These are phyloP conservation scores for Tricholoma sp. DNA, from an alignment of 768 basidiomycete genomes.

Conservation along the genomic window DNA sequence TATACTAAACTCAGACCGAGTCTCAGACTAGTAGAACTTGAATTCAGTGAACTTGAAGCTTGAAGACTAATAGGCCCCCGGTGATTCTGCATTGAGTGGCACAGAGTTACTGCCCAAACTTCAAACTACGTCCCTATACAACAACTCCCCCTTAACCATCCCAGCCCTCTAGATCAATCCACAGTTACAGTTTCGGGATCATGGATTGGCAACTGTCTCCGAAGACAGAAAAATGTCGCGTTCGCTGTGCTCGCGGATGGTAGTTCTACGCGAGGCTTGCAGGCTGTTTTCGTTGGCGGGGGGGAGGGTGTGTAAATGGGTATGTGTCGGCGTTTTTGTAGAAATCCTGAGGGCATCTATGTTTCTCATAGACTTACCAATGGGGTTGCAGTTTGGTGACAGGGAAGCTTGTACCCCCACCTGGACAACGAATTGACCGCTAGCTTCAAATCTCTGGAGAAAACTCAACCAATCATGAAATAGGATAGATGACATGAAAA, in stretches of 20 bases:
- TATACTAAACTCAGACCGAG: no score
- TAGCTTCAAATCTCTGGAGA: no score
- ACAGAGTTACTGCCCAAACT: constrained; percentile 7
- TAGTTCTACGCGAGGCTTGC: constrained; percentile 61
- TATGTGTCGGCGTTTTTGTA: background rate
- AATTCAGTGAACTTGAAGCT: no score
- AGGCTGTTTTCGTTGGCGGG: constrained; percentile 62
- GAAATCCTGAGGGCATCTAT: background rate
- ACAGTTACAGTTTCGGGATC: constrained; percentile 57
- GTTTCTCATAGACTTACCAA: constrained; percentile 17
- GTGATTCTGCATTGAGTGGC: constrained; percentile 19
- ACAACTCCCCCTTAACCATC: constrained; percentile 22
- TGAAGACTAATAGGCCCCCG: no score
- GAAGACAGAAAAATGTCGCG: constrained; percentile 83
- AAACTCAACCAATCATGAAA: background rate
- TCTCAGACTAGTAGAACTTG: no score
- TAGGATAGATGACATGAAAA: background rate
- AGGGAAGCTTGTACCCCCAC: constrained; percentile 40
- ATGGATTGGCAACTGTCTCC: constrained; percentile 83
- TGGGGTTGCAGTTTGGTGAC: constrained; percentile 16
- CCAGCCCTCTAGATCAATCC: constrained; percentile 3
- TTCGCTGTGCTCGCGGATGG: constrained; percentile 85
- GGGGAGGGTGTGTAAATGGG: constrained; percentile 27
- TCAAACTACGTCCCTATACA: constrained; percentile 24
- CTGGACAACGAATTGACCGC: constrained; percentile 15